phyloP scores from a whole-genome alignment of 306 rosid species.

The Pterocarpus macrocarpus region DNA sequence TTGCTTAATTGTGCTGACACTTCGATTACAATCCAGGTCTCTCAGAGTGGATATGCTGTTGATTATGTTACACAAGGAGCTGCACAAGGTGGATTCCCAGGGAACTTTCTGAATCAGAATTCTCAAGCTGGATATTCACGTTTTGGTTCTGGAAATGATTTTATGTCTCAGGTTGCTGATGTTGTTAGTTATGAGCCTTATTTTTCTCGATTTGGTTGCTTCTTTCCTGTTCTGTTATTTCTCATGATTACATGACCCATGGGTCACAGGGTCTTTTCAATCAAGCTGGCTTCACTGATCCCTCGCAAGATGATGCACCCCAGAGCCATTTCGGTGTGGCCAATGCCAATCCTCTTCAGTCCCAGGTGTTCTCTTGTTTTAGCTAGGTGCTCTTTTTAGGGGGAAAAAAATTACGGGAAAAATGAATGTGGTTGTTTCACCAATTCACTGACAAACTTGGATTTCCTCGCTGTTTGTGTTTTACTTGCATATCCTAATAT shows the following conservation, averaged over 20 bases:
- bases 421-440: slow-evolving; percentile 15
- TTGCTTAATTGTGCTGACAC: slow-evolving; percentile 34
- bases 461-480: slow-evolving; percentile 11
- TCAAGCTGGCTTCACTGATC: slow-evolving; percentile 90
- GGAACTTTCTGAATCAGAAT: slow-evolving; percentile 89
- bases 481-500: not conserved
- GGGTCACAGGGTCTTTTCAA: slow-evolving; percentile 94
- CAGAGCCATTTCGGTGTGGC: slow-evolving; percentile 83
- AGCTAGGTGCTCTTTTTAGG: not conserved
- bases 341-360: slow-evolving; percentile 86
- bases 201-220: not conserved
- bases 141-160: slow-evolving; percentile 93
- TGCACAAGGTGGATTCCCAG: slow-evolving; percentile 89
- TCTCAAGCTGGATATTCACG: slow-evolving; percentile 96
- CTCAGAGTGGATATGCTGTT: slow-evolving; percentile 94
- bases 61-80: slow-evolving; percentile 94
- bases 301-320: slow-evolving; percentile 84
- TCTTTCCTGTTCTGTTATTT: slow-evolving; percentile 22
- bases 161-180: slow-evolving; percentile 90
- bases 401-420: not conserved
- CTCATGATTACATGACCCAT: slow-evolving; percentile 90
- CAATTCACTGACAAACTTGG: not conserved
- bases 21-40: slow-evolving; percentile 63
- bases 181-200: not conserved
- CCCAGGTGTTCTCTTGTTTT: slow-evolving; percentile 74